A percentile compares a stretch with the other conserved stretches of the same genome.
phyloP scores from a whole-genome alignment of 768 basidiomycete genomes.

The Hypholoma sublateritium region DNA sequence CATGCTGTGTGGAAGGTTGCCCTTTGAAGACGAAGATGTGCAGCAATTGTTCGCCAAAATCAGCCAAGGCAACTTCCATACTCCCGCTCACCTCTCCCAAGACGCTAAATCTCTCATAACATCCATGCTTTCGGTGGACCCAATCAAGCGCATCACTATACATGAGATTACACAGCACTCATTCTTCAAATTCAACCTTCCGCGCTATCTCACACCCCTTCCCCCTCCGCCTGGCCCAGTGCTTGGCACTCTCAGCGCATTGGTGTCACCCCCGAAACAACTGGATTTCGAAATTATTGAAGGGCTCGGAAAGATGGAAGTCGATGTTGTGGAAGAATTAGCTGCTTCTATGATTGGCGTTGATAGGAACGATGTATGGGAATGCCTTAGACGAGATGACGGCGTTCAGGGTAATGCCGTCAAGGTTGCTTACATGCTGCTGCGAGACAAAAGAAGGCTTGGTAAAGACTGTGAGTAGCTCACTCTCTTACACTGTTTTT shows the following conservation, averaged over 20 bases:
- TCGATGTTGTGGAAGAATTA: conserved; percentile 86
- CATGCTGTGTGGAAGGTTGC: conserved; percentile 92
- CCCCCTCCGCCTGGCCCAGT: conserved; percentile 78
- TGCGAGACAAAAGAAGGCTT: conserved; percentile 83
- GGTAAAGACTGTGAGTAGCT: conserved; percentile 76
- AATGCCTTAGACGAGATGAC: conserved; percentile 78
- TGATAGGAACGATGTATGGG: conserved; percentile 84
- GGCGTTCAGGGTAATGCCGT: conserved; percentile 88
- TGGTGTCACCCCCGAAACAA: conserved; percentile 67
- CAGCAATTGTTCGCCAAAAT: conserved; percentile 93
- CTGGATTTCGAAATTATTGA: conserved; percentile 87
- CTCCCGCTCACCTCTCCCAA: conserved; percentile 76
- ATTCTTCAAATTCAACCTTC: conserved; percentile 85
- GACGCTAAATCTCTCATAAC: conserved; percentile 81
- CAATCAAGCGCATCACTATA: conserved; percentile 91
- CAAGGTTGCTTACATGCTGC: conserved; percentile 94
- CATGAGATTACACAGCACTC: conserved; percentile 89
- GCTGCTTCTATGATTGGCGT: conserved; percentile 70
- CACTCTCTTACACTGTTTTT: not conserved
- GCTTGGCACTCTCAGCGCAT: conserved; percentile 67
- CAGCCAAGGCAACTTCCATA: conserved; percentile 83
- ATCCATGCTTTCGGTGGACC: conserved; percentile 92
- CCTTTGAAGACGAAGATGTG: conserved; percentile 97
- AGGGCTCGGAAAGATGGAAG: conserved; percentile 89
- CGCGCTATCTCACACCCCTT: conserved; percentile 82